phyloP scores from a whole-genome alignment of 2,329 filamentous ascomycete genomes.

The Aspergillus ibericus region DNA sequence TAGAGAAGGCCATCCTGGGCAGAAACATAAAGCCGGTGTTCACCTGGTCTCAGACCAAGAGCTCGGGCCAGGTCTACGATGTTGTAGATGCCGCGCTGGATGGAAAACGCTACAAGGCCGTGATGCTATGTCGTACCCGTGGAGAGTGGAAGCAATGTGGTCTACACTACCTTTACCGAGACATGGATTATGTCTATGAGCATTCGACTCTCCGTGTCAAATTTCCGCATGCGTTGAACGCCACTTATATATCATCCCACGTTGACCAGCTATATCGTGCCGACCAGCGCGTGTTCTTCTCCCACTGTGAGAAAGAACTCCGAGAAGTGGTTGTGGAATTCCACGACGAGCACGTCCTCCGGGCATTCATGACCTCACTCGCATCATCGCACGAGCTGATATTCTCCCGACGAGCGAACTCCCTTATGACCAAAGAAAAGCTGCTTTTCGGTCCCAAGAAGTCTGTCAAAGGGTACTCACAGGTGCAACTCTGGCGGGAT shows the following conservation, averaged over 20 bases:
- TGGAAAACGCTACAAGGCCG: slow-evolving; percentile 33
- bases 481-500: slow-evolving; percentile 33
- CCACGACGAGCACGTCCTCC: slow-evolving; percentile 17
- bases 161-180: slow-evolving; percentile 31
- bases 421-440: slow-evolving; percentile 27
- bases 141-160: slow-evolving; percentile 27
- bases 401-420: slow-evolving; percentile 29
- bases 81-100: slow-evolving; percentile 27
- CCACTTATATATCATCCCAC: slow-evolving; percentile 33
- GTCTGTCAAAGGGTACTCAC: slow-evolving; percentile 27
- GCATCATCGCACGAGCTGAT: slow-evolving; percentile 27
- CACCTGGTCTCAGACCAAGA: slow-evolving; percentile 25
- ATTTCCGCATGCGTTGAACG: slow-evolving; percentile 27
- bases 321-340: slow-evolving; percentile 22
- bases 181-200: slow-evolving; percentile 30
- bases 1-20: slow-evolving; percentile 28
- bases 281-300: slow-evolving; percentile 26
- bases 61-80: slow-evolving; percentile 29
- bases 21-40: slow-evolving; percentile 24
- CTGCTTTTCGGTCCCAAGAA: slow-evolving; percentile 23
- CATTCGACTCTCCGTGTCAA: slow-evolving; percentile 24
- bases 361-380: slow-evolving; percentile 29
- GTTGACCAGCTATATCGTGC: slow-evolving; percentile 30
- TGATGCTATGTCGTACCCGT: slow-evolving; percentile 22
- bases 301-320: slow-evolving; percentile 31